A percentile compares a stretch with the other conserved stretches of the same genome.
These are phyloP conservation scores for Thalassiosira pacifica DNA, from an alignment of 352 stramenopile species.

Conservation along the genomic window DNA sequence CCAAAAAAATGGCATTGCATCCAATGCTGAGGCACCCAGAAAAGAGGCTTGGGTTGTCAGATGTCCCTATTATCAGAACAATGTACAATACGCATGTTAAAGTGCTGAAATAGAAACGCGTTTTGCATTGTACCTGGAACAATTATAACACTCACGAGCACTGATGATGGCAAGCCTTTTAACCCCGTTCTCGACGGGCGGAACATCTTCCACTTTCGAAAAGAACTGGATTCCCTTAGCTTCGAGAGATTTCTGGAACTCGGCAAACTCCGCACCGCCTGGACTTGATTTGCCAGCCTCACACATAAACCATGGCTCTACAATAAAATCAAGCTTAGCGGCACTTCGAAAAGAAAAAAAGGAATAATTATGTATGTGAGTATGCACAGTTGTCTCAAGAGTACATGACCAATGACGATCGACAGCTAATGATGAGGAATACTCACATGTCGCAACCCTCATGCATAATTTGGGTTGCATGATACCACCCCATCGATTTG, in stretches of 20 bases:
- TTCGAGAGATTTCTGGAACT: slow-evolving; percentile 76
- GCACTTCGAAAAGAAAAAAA: slow-evolving; percentile 42
- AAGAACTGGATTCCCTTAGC: slow-evolving; percentile 81
- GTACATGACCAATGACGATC: not conserved
- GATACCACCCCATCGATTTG: slow-evolving; percentile 86
- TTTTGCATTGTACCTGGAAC: slow-evolving; percentile 34
- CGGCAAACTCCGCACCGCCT: slow-evolving; percentile 82
- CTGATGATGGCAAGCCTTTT: slow-evolving; percentile 85
- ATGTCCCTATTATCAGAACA: slow-evolving; percentile 49
- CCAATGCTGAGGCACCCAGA: slow-evolving; percentile 45
- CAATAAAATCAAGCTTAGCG: slow-evolving; percentile 71
- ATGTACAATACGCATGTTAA: no score
- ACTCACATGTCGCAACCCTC: slow-evolving; percentile 72
- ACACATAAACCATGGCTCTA: slow-evolving; percentile 82
- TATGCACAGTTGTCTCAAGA: no score
- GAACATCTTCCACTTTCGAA: slow-evolving; percentile 74
- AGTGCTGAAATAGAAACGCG: no score
- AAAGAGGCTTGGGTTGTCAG: slow-evolving; percentile 56
- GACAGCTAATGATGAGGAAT: not conserved
- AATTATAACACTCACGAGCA: slow-evolving; percentile 68
- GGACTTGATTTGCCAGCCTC: slow-evolving; percentile 36
- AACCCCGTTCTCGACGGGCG: slow-evolving; percentile 56
- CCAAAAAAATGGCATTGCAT: slow-evolving; percentile 76
- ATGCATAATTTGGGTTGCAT: slow-evolving; percentile 83
- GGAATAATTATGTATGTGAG: not conserved